Conservation (phyloP, 2,329 filamentous ascomycete species). For the Colletotrichum costaricense region DNA sequence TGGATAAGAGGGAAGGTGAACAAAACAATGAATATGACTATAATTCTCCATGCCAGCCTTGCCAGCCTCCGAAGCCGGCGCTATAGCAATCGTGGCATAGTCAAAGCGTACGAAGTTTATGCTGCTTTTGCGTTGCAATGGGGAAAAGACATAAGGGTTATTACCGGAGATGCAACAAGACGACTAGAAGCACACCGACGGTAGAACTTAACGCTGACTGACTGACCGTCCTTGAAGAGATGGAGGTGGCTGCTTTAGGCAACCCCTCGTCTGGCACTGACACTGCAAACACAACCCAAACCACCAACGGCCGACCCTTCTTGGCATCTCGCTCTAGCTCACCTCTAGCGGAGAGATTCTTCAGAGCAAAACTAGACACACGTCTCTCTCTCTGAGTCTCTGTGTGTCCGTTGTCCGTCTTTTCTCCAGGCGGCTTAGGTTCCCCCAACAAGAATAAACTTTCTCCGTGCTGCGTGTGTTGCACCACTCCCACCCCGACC, state of each 20-base stretch:
- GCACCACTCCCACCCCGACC: background rate
- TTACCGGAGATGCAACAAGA: background rate
- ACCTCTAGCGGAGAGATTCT: background rate
- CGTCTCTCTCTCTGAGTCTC: background rate
- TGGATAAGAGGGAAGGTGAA: background rate
- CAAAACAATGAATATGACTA: background rate
- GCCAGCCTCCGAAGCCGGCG: constrained; percentile 22
- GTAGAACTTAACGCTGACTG: background rate
- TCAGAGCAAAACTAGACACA: background rate
- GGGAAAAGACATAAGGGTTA: background rate
- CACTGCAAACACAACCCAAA: background rate
- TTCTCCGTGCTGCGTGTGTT: background rate
- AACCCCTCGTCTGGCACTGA: background rate
- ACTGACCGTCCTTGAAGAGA: background rate
- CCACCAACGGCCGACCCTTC: background rate
- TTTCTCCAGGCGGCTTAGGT: background rate
- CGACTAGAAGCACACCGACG: background rate
- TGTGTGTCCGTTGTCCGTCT: background rate
- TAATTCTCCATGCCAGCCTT: constrained; percentile 1
- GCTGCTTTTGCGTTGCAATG: background rate
- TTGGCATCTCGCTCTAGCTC: background rate
- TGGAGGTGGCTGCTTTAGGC: background rate
- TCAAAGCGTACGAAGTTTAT: background rate
- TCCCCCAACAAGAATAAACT: constrained; percentile 33
- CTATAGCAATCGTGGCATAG: background rate